Evolutionary conservation across 225 moss, liverwort and hornwort species (phyloP), one percentile per base, ranked within the genome.

Genomic region (Pleurozium schreberi): DNA sequence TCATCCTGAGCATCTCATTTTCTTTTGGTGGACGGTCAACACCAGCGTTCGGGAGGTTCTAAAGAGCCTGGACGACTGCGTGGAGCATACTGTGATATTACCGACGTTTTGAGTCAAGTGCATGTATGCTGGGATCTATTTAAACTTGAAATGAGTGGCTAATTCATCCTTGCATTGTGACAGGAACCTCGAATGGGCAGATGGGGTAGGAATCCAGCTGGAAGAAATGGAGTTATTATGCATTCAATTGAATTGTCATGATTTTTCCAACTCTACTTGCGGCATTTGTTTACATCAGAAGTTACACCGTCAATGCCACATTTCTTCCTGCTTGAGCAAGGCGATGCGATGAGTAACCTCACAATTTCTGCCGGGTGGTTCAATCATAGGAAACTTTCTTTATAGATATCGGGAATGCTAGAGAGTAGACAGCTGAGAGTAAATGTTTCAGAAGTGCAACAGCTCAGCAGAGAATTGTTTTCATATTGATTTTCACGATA

Each of bases 161-260:
- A 53, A 33, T 43, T 63, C 68, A 61, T 89, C 42, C 69, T 69
- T 86, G 64, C 73, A 42, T 88, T 84, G 63, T 80, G 62, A 85
- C 97, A 99, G 97, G 99, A 99, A 90, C 99, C 97, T 91, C 96
- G 99, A 70, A 95, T 99, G 90, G 99, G 99, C 86, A 95, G 96
- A 91, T 99, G 99, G 99, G 99, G 93, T 77, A 95, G 91, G 84
- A 95, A 94, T 89, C 88, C 93, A 76, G 81, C 86, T 69, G 96
- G 88, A 87, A 93, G 97, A 88, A 99, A 99, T 90, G 96, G 99
- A 92, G 96, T 99, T 85, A 88, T 94, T 87, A 93, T 96, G 92
- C 97, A 96, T 93, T 89, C 89, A 34, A 95, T 99, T 50, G 85
- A 91, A 73, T 90, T 96, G 74, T 93, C 90, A 64, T 95, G 85